Base-by-base conservation (phyloP, 441 rosid genomes). In the Viola pubescens region DNA sequence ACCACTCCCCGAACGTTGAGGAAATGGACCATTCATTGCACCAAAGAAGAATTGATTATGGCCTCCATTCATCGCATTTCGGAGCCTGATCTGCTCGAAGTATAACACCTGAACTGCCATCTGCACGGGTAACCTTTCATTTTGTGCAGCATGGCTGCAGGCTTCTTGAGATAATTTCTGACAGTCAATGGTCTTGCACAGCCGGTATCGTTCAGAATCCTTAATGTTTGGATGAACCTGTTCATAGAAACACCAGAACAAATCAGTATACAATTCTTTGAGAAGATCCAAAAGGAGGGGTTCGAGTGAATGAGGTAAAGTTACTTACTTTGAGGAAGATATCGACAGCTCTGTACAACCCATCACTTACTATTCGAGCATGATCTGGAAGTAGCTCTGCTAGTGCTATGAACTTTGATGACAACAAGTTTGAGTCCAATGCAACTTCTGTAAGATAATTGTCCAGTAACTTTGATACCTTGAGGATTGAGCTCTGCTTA, bases 81-180 rank as follows among this genome's bases (percentile, higher is more conserved):
- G 71, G 11, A 88, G 91, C 66, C 95, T 86, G 76, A 87, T 86
- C 63, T 91, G 98, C 80, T 91, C 98, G 16, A 87, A 87, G 66
- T 89, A 89, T 7, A 91, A 72, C 43, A 88, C 98, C 67, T 91
- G 98, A 48, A 91, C 95, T 3, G 98, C 95, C 98, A 88, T 91
- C 65, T 88, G 98, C 42, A 89, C 91, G 0, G 98, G 98, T 14
- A 91, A 56, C 68, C 96, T 85, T 67, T 91, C 98, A 55, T 91
- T 88, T 50, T 91, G 98, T 0, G 95, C 96, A 0, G 95, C 98
- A 9, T 91, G 96, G 77, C 96, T 86, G 73, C 98, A 91, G 37
- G 98, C 98, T 75, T 91, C 98, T 64, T 88, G 96, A 6, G 98
- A 86, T 56, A 91, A 77, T 73, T 88, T 91, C 68, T 91, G 98